A percentile compares a stretch with the other conserved stretches of the same genome.
Conservation (phyloP, 495 filamentous ascomycete species). For the Letharia columbiana region DNA sequence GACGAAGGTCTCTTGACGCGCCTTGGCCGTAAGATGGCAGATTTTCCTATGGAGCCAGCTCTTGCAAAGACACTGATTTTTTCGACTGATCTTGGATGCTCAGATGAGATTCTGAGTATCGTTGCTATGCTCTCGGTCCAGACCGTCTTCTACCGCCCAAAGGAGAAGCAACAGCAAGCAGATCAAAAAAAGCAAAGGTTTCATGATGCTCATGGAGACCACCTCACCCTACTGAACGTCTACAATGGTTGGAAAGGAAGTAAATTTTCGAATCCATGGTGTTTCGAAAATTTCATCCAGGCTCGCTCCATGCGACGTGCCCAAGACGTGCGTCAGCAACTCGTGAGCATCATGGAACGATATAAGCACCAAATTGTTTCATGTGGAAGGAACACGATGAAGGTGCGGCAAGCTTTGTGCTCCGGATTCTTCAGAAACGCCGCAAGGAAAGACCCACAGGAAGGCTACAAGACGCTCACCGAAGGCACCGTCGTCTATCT, state of each 20-base stretch:
- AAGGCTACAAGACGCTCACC: slow-evolving; percentile 93
- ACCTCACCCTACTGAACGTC: slow-evolving; percentile 89
- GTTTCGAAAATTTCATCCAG: slow-evolving; percentile 97
- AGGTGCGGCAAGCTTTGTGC: slow-evolving; percentile 87
- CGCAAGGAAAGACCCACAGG: slow-evolving; percentile 88
- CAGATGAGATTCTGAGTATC: slow-evolving; percentile 88
- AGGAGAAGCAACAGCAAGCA: slow-evolving; percentile 91
- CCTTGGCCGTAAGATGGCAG: slow-evolving; percentile 91
- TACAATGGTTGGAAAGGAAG: slow-evolving; percentile 90
- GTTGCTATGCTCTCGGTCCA: slow-evolving; percentile 87
- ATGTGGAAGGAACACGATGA: slow-evolving; percentile 78
- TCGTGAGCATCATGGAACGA: slow-evolving; percentile 85
- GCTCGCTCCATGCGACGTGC: slow-evolving; percentile 76
- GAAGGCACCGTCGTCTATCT: slow-evolving; percentile 93
- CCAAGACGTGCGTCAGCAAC: slow-evolving; percentile 85
- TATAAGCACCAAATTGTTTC: slow-evolving; percentile 72
- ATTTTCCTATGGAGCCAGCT: slow-evolving; percentile 89
- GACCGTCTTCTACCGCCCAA: slow-evolving; percentile 86
- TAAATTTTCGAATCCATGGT: slow-evolving; percentile 81
- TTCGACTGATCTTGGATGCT: slow-evolving; percentile 78
- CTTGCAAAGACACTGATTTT: slow-evolving; percentile 85
- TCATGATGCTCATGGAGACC: slow-evolving; percentile 89
- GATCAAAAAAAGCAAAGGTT: slow-evolving; percentile 98
- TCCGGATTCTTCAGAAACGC: slow-evolving; percentile 92
- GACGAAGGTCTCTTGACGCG: slow-evolving; percentile 94